Percentiles rank a stretch among this genome's conserved stretches.
phyloP scores from a whole-genome alignment of 768 basidiomycete genomes.

The Boletus rubescentipes region DNA sequence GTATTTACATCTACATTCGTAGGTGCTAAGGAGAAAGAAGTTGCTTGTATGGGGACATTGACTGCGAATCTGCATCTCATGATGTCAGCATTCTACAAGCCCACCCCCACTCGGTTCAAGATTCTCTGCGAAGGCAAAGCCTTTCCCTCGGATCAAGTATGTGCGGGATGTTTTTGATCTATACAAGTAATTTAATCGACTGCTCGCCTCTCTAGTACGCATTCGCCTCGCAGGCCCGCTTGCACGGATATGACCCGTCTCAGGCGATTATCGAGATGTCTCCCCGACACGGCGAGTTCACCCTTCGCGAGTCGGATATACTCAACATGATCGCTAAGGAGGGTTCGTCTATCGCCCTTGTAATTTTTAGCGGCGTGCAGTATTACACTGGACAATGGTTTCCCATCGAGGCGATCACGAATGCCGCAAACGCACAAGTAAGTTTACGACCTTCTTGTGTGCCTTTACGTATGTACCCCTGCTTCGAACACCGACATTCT shows the following conservation, averaged over 20 bases:
- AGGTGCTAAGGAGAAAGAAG: constrained; percentile 89
- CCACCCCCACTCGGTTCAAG: constrained; percentile 81
- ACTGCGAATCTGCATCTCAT: constrained; percentile 95
- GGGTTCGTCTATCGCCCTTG: constrained; percentile 79
- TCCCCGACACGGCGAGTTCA: constrained; percentile 82
- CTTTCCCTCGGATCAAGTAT: constrained; percentile 95
- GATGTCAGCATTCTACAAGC: constrained; percentile 93
- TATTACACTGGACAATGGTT: constrained; percentile 98
- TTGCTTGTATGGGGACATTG: constrained; percentile 93
- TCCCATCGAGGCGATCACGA: constrained; percentile 81
- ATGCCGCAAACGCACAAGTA: constrained; percentile 82
- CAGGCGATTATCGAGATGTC: constrained; percentile 74
- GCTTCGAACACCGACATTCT: constrained; percentile 6
- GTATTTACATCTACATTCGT: constrained; percentile 24
- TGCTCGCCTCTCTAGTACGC: constrained; percentile 67
- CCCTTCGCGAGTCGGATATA: constrained; percentile 87
- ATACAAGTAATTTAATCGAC: constrained; percentile 14
- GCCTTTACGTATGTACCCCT: constrained; percentile 27
- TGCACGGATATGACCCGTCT: constrained; percentile 75
- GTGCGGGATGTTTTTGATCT: constrained; percentile 23
- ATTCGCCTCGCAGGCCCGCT: constrained; percentile 84
- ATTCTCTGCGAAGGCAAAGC: constrained; percentile 93
- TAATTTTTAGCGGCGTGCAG: constrained; percentile 91
- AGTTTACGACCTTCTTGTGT: constrained; percentile 23
- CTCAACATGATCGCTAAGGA: constrained; percentile 68